phyloP scores from a whole-genome alignment of 2,329 filamentous ascomycete species.

The Cladophialophora carrionii region DNA sequence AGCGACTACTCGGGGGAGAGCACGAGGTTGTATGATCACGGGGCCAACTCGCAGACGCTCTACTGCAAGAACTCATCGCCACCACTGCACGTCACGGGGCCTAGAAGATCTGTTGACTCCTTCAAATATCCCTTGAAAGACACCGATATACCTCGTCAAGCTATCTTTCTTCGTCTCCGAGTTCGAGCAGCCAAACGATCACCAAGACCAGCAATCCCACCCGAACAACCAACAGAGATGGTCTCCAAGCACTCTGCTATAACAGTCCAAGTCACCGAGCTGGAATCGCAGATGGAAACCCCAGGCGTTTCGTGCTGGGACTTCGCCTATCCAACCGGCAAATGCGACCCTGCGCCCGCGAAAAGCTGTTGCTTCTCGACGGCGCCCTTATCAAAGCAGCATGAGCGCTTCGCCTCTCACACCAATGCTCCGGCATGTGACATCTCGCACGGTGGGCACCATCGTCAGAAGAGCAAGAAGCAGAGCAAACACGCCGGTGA shows the following conservation, averaged over 20 bases:
- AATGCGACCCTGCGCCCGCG: constrained; percentile 11
- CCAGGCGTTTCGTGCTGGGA: constrained; percentile 29
- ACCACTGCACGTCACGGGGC: neutral
- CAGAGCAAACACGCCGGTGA: constrained; percentile 5
- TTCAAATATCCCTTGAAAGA: neutral
- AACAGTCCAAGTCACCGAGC: neutral
- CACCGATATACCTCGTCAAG: neutral
- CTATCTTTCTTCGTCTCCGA: neutral
- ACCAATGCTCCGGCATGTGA: neutral
- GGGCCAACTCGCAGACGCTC: neutral
- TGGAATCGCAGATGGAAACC: constrained; percentile 14
- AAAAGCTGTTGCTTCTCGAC: constrained; percentile 13
- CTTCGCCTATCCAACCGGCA: constrained; percentile 27
- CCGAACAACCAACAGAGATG: neutral
- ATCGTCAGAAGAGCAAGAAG: constrained; percentile 2
- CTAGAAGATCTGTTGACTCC: neutral
- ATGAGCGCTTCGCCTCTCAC: constrained; percentile 1
- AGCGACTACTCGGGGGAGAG: neutral
- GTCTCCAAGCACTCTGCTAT: neutral
- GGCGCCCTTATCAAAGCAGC: constrained; percentile 1
- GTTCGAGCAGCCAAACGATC: neutral
- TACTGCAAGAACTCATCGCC: neutral
- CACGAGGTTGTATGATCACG: constrained; percentile 9
- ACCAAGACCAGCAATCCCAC: neutral
- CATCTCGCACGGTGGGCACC: neutral